Base-by-base conservation (phyloP, 2,329 filamentous ascomycete species). In the Apiospora rasikravindrae region DNA sequence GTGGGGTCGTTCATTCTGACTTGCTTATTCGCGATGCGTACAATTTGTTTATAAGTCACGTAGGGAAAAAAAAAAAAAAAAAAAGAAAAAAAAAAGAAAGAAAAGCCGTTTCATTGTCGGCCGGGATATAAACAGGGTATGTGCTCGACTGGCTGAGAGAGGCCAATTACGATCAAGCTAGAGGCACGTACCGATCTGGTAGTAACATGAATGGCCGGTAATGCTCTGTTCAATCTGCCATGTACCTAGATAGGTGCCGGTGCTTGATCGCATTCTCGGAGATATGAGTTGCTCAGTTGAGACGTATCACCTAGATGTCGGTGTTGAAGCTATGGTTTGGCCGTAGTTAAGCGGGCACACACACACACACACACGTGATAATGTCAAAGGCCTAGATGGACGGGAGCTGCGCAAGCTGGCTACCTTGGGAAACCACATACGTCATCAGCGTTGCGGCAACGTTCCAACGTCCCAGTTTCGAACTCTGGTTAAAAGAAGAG, bases 401-500 rank as follows among this genome's bases (percentile, higher is more conserved):
- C 4, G 29, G 53, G n/a, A 22, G 53, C 8, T 61, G 53, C 53
- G 29, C 53, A 40, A n/a, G 57, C 57, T 33, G 40, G 8, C 40
- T 14, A 49, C 5, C 45, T 19, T 37, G 19, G 57, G 57, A 40
- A 64, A 40, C 57, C 40, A 14, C 57, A 64, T 64, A 64, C 57
- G 57, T 64, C 57, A 64, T 64, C 57, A 40, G 29, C 33, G 22
- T 24, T 33, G 57, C 57, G 33, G 33, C 57, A 64, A 64, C 57
- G 33, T 64, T 4, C 33, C 57, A 40, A 24, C 33, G 57, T 64
- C 57, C 57, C 57, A 64, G 57, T 64, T 64, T 64, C 57, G 8
- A 64, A 40, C 19, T 64, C 57, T 40, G 40, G 33, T 64, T 64
- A 40, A 61, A 61, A 64, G 57, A 64, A 64, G 33, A 24, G 57